Conservation (phyloP, 2,329 filamentous ascomycete species). For the Colletotrichum sp. region DNA sequence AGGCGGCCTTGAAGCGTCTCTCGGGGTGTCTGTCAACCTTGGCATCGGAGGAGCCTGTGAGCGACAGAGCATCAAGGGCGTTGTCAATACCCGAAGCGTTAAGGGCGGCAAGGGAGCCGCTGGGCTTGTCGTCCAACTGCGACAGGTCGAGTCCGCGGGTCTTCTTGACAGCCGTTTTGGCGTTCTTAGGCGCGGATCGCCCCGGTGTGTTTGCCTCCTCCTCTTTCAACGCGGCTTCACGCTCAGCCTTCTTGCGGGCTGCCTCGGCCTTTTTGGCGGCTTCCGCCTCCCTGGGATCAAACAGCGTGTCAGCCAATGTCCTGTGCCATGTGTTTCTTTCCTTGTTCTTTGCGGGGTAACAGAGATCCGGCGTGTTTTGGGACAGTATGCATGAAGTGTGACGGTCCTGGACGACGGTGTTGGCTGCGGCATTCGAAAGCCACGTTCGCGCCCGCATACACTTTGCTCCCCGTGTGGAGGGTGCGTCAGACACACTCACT, state of each 20-base stretch:
- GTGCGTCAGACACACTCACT: conserved; percentile 62
- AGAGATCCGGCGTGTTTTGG: not conserved
- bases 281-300: conserved; percentile 73
- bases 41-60: conserved; percentile 59
- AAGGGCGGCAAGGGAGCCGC: conserved; percentile 58
- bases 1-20: conserved; percentile 85
- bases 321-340: not conserved
- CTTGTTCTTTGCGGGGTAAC: not conserved
- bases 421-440: not conserved
- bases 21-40: conserved; percentile 92
- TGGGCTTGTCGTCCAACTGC: conserved; percentile 67
- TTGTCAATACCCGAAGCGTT: conserved; percentile 92
- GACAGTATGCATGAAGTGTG: not conserved
- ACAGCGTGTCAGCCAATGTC: conserved; percentile 4
- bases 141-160: conserved; percentile 75
- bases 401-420: not conserved
- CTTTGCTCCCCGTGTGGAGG: not conserved
- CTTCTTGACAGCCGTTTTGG: conserved; percentile 73
- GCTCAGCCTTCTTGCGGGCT: conserved; percentile 90
- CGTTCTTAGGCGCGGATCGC: conserved; percentile 68
- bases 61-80: conserved; percentile 82
- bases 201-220: conserved; percentile 74
- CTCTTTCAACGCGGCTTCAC: conserved; percentile 79
- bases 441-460: not conserved
- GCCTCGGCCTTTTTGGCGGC: conserved; percentile 83